Conservation (phyloP, 371 early-diverging fungal genomes). For the Coemansia sp. region DNA sequence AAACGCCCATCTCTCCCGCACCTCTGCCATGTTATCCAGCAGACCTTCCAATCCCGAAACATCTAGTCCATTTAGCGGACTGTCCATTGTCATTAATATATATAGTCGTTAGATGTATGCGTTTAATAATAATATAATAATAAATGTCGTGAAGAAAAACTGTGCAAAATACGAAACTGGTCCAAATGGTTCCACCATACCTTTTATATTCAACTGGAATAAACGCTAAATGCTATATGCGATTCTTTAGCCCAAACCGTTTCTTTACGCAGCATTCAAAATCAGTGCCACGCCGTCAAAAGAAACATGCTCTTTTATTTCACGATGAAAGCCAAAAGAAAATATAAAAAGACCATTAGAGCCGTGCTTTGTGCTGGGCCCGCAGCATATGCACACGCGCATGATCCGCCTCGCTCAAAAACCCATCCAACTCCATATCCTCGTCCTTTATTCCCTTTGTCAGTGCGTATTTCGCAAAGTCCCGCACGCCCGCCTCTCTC, state of each 20-base stretch:
- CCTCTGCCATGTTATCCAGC: neutral
- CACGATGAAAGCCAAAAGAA: neutral
- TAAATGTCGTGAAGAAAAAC: too few relatives aligned
- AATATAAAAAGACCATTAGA: constrained; percentile 3
- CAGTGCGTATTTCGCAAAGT: constrained; percentile 64
- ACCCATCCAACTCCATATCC: constrained; percentile 64
- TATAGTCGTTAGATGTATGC: too few relatives aligned
- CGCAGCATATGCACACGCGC: constrained; percentile 37
- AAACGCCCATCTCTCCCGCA: constrained; percentile 16
- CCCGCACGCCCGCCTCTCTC: constrained; percentile 63
- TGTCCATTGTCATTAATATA: neutral
- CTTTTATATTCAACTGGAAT: too few relatives aligned
- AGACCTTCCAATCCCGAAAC: neutral
- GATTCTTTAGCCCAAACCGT: too few relatives aligned
- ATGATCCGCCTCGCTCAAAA: constrained; percentile 60
- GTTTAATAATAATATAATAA: too few relatives aligned
- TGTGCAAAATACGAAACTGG: too few relatives aligned
- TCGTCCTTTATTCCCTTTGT: constrained; percentile 56
- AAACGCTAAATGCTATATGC: too few relatives aligned
- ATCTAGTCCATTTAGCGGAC: neutral
- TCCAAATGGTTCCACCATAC: too few relatives aligned
- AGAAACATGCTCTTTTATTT: neutral
- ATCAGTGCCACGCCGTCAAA: neutral
- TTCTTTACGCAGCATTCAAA: neutral
- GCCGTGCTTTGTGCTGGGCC: constrained; percentile 16